A percentile compares a stretch with the other conserved stretches of the same genome.
phyloP scores from a whole-genome alignment of 345 rosid genomes.

The Syzygium aqueum region DNA sequence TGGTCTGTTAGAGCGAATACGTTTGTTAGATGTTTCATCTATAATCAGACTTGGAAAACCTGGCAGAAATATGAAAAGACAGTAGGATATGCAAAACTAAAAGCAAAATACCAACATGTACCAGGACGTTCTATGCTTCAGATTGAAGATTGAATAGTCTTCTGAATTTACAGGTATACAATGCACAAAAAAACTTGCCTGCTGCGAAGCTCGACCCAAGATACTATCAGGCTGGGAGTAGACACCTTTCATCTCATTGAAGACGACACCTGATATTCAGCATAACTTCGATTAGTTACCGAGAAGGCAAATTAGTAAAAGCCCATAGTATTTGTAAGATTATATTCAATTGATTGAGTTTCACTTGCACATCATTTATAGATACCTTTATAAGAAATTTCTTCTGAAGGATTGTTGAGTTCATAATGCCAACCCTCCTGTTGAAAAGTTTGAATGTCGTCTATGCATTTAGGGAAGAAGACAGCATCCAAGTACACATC shows the following conservation, averaged over 20 bases:
- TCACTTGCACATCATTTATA: neutral
- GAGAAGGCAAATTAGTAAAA: neutral
- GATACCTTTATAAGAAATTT: slow-evolving; percentile 85
- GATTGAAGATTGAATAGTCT: neutral
- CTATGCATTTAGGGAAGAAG: slow-evolving; percentile 93
- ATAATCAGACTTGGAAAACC: neutral
- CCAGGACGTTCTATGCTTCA: neutral
- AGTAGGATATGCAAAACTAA: neutral
- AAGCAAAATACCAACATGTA: neutral
- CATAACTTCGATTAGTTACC: neutral
- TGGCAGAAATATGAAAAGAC: neutral
- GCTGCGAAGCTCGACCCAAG: slow-evolving; percentile 69
- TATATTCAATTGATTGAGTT: neutral
- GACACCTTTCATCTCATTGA: slow-evolving; percentile 98
- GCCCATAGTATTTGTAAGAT: neutral
- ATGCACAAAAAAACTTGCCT: slow-evolving; percentile 32
- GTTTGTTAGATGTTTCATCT: neutral
- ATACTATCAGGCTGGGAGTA: slow-evolving; percentile 97
- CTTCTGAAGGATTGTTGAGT: slow-evolving; percentile 81
- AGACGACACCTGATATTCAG: slow-evolving; percentile 75
- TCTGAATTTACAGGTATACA: neutral
- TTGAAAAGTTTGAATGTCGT: slow-evolving; percentile 82
- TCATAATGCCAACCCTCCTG: slow-evolving; percentile 99
- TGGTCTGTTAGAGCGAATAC: neutral
- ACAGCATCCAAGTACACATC: slow-evolving; percentile 97